phyloP scores from a whole-genome alignment of 768 basidiomycete genomes.

The Hygrocybe punicea region DNA sequence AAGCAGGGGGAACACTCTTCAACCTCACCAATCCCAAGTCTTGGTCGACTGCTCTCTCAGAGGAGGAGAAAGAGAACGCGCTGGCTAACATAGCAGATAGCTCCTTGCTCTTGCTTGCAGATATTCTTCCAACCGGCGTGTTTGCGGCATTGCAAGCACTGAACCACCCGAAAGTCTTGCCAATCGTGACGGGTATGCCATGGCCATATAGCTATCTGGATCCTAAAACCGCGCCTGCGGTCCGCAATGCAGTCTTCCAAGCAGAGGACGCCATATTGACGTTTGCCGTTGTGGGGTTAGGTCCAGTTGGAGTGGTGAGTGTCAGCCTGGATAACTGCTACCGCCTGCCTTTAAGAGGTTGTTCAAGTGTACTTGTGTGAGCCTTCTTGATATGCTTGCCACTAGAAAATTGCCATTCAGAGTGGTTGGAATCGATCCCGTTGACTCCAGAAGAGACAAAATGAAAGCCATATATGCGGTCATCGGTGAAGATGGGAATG shows the following conservation, averaged over 20 bases:
- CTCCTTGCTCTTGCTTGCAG: constrained; percentile 68
- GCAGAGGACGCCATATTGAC: constrained; percentile 52
- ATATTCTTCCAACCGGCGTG: constrained; percentile 77
- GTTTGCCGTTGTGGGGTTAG: constrained; percentile 68
- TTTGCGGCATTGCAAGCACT: constrained; percentile 72
- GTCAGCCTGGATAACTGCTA: background rate
- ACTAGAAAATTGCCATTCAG: constrained; percentile 45
- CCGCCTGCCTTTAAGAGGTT: background rate
- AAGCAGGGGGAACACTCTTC: constrained; percentile 75
- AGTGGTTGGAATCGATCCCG: constrained; percentile 63
- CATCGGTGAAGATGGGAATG: constrained; percentile 45
- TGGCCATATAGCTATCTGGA: constrained; percentile 53
- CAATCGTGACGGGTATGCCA: constrained; percentile 54
- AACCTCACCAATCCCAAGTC: constrained; percentile 50
- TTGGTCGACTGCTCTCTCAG: constrained; percentile 40
- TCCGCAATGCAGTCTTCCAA: constrained; percentile 34
- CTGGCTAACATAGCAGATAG: constrained; percentile 52
- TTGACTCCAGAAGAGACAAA: constrained; percentile 55
- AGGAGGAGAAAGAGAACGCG: constrained; percentile 37
- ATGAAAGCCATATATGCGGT: constrained; percentile 54
- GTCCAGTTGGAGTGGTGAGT: constrained; percentile 62
- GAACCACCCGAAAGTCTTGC: constrained; percentile 66
- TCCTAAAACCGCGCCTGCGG: constrained; percentile 15
- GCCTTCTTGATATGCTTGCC: constrained; percentile 58
- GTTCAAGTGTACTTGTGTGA: constrained; percentile 51